Evolutionary conservation across 805 yeast species (phyloP).

Genomic region (Scheffersomyces coipomensis): DNA sequence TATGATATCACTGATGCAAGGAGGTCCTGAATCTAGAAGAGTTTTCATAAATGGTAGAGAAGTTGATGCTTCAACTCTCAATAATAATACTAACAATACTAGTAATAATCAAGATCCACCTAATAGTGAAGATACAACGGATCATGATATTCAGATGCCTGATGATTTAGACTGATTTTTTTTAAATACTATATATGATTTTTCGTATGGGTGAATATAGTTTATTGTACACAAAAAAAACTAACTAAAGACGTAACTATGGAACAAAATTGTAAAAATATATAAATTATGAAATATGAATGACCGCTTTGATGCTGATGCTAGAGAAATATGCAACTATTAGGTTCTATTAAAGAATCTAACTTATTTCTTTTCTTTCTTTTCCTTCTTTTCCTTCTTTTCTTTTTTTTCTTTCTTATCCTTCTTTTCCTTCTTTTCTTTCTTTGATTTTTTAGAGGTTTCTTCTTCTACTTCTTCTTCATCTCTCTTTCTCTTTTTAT

Average conservation of each 20-base stretch:
- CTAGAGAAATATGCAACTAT: background rate
- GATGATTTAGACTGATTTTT: slow-evolving; percentile 7
- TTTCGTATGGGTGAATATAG: slow-evolving; percentile 1
- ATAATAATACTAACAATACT: background rate
- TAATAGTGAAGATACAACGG: slow-evolving; percentile 1
- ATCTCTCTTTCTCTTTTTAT: slow-evolving; percentile 20
- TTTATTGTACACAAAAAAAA: background rate
- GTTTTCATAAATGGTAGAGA: slow-evolving; percentile 6
- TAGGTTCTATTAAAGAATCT: slow-evolving; percentile 1
- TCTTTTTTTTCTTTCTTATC: slow-evolving; percentile 26
- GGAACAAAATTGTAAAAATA: background rate
- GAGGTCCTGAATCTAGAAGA: slow-evolving; percentile 3
- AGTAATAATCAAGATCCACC: background rate
- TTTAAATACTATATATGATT: background rate
- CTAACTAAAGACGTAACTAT: background rate
- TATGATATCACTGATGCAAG: slow-evolving; percentile 5
- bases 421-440: slow-evolving; percentile 28
- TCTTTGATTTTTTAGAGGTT: slow-evolving; percentile 24
- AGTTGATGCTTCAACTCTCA: background rate
- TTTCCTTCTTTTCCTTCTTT: slow-evolving; percentile 29
- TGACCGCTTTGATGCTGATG: background rate
- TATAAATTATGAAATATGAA: background rate
- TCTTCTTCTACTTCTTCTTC: slow-evolving; percentile 25
- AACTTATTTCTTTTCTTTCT: slow-evolving; percentile 23
- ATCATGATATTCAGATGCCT: slow-evolving; percentile 6